These are phyloP conservation scores for Puccinia horiana DNA, from an alignment of 1,284 basidiomycete genomes.

Conservation along the genomic window DNA sequence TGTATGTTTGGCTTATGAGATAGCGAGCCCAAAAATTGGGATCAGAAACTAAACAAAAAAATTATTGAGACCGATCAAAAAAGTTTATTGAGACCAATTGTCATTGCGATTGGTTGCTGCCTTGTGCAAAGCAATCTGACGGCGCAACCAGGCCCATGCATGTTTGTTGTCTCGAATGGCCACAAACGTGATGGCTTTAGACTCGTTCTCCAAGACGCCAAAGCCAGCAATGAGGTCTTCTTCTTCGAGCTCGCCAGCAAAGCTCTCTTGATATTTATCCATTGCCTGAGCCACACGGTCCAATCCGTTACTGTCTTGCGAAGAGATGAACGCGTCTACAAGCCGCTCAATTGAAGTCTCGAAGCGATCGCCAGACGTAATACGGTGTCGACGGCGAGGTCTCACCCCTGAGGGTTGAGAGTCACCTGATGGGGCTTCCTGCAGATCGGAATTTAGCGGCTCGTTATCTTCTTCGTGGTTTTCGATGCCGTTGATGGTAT, in stretches of 20 bases:
- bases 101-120: neutral
- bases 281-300: neutral
- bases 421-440: too few species aligned
- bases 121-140: neutral
- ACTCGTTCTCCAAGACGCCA: neutral
- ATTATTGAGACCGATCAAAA: neutral
- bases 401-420: neutral
- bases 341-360: neutral
- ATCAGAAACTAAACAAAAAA: neutral
- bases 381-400: neutral
- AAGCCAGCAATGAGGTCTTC: neutral
- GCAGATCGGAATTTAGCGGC: neutral
- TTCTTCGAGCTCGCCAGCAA: neutral
- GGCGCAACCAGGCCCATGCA: neutral
- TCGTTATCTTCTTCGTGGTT: neutral
- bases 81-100: neutral
- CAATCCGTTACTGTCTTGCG: neutral
- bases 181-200: neutral
- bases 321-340: neutral
- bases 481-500: neutral
- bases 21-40: neutral
- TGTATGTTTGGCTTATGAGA: too few species aligned
- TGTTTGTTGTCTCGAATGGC: neutral
- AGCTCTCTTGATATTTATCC: neutral
- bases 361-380: constrained; percentile 1